Base-by-base conservation (phyloP, 78 protist genomes). In the Capsaspora owczarzaki region DNA sequence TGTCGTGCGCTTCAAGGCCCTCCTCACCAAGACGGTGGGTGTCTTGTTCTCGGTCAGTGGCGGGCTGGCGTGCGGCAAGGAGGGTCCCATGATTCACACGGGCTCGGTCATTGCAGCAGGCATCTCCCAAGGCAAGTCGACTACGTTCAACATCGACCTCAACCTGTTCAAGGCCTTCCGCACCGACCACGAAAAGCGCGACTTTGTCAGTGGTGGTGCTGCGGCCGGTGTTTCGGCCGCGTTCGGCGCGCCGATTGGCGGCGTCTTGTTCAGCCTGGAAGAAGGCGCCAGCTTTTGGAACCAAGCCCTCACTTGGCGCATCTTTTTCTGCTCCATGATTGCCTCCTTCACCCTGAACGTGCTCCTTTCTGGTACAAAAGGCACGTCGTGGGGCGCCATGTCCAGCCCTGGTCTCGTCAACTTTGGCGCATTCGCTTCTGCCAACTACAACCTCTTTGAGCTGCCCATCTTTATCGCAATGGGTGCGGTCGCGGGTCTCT, bases 211-310 rank as follows among this genome's bases (percentile, higher is more conserved):
- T 0, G 63, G 82, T 1, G 98, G 98, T 5, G 94, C 98, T 0
- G 98, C 98, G 0, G 94, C 96, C 0, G 98, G 98, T 63, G 91
- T 95, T 23, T 66, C 94, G 0, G 95, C 96, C 2, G 96, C 98
- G 29, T 95, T 95, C 61, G 95, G 95, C 35, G 94, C 98, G 2
- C 97, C 98, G 8, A 85, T 93, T 70, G 98, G 96, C 19, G 98
- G 98, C 42, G 91, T 90, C 0, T 82, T 95, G 68, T 95, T 93
- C 40, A 35, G 89, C 10, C 75, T 95, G 38, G 98, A 95, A 69
- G 98, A 95, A 41, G 95, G 85, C 19, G 20, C 85, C 2, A 56
- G 70, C 20, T 76, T 66, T 76, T 83, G 82, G 86, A 61, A 61
- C 27, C 80, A 47, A 42, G 14, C 51, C 25, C 81, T 95, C 77